Evolutionary conservation across 2,329 filamentous ascomycete genomes (phyloP).

Genomic region (Stenocarpella maydis): DNA sequence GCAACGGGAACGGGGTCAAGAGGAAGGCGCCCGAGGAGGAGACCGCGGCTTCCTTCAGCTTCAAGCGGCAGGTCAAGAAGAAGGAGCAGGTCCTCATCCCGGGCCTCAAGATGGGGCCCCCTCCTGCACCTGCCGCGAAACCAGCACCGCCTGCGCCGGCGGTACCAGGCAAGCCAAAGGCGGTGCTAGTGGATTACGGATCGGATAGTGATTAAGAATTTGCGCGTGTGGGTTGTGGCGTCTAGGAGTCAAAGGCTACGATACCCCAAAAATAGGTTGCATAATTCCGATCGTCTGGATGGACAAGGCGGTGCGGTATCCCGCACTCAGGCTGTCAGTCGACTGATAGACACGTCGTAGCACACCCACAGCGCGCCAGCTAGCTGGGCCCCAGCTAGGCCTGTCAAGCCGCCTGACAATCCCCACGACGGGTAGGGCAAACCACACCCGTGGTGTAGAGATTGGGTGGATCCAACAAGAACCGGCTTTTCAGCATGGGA

Average conservation of each 20-base stretch:
- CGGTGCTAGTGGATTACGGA: constrained; percentile 25
- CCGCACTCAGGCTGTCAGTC: not conserved
- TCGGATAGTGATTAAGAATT: constrained; percentile 25
- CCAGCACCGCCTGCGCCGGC: constrained; percentile 57
- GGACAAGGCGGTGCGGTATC: not conserved
- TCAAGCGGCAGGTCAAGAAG: constrained; percentile 81
- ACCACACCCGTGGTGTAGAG: constrained; percentile 23
- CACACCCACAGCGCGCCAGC: not conserved
- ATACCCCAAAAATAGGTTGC: constrained; percentile 21
- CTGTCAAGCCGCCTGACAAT: not conserved
- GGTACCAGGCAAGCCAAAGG: constrained; percentile 10
- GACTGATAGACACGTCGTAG: not conserved
- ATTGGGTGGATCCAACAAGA: constrained; percentile 1
- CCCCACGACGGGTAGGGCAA: not conserved
- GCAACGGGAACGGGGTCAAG: constrained; percentile 40
- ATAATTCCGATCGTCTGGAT: not conserved
- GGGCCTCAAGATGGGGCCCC: constrained; percentile 86
- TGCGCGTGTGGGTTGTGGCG: not conserved
- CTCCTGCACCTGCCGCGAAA: constrained; percentile 9
- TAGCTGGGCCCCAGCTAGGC: not conserved
- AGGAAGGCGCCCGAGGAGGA: constrained; percentile 47
- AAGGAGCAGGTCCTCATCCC: constrained; percentile 82
- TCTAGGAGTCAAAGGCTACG: constrained; percentile 25
- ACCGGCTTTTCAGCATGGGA: constrained; percentile 10
- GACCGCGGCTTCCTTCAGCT: constrained; percentile 64